phyloP scores from a whole-genome alignment of 805 yeast genomes.

The Saccharomycopsis sp. region DNA sequence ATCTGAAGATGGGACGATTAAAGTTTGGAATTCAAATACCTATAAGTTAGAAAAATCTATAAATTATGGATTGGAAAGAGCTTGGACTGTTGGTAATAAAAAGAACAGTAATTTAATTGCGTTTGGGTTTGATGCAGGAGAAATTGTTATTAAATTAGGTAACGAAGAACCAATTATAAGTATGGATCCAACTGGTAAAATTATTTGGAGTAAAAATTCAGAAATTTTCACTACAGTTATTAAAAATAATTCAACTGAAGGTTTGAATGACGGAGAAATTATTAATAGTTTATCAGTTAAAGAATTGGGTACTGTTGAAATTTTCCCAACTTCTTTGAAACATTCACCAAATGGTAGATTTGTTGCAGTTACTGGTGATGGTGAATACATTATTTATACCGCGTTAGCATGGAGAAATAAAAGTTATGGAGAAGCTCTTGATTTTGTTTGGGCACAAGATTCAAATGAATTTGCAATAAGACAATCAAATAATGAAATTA shows the following conservation, averaged over 20 bases:
- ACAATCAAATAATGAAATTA: slow-evolving; percentile 57
- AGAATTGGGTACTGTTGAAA: slow-evolving; percentile 91
- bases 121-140: slow-evolving; percentile 93
- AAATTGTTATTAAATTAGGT: slow-evolving; percentile 81
- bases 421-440: slow-evolving; percentile 82
- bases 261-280: slow-evolving; percentile 72
- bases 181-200: slow-evolving; percentile 88
- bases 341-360: slow-evolving; percentile 98
- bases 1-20: slow-evolving; percentile 91
- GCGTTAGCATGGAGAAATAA: slow-evolving; percentile 98
- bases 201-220: slow-evolving; percentile 84
- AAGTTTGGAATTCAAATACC: slow-evolving; percentile 92
- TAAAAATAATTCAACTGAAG: slow-evolving; percentile 51
- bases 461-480: slow-evolving; percentile 81
- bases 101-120: slow-evolving; percentile 70
- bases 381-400: slow-evolving; percentile 92
- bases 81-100: slow-evolving; percentile 83
- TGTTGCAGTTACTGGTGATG: slow-evolving; percentile 96
- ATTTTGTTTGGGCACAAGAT: slow-evolving; percentile 93
- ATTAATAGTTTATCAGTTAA: slow-evolving; percentile 72
- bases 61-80: slow-evolving; percentile 88
- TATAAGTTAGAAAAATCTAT: slow-evolving; percentile 89
- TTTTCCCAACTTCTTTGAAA: slow-evolving; percentile 76
- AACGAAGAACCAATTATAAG: slow-evolving; percentile 91
- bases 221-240: slow-evolving; percentile 83